Percentiles rank a stretch among this genome's conserved stretches.
Evolutionary conservation across 225 moss, liverwort and hornwort species (phyloP).

Genomic region (Polytrichum commune): DNA sequence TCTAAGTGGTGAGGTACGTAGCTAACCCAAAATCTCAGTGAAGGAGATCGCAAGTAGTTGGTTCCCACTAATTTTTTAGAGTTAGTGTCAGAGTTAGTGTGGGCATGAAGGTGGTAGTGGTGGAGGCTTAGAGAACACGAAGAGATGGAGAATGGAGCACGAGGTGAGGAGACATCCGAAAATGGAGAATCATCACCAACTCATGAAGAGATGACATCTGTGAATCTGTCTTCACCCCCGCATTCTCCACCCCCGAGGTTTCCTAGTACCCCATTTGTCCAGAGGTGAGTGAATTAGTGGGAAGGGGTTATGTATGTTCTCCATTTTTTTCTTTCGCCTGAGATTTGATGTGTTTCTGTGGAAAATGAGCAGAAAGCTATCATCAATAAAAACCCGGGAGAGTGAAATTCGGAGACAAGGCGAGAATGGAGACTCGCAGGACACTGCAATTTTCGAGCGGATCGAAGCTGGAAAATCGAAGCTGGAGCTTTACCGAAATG

Average conservation of each 20-base stretch:
- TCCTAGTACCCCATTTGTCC: constrained; percentile 12
- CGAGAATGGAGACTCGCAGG: constrained; percentile 48
- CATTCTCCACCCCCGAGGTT: constrained; percentile 23
- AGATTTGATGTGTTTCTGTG: constrained; percentile 5
- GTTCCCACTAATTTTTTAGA: too few relatives aligned
- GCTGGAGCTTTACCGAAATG: constrained; percentile 77
- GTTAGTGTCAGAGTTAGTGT: too few relatives aligned
- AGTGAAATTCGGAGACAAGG: constrained; percentile 28
- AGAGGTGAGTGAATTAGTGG: constrained; percentile 26
- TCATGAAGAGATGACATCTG: constrained; percentile 64
- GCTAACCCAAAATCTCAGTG: too few relatives aligned
- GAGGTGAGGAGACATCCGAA: constrained; percentile 29
- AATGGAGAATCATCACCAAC: constrained; percentile 34
- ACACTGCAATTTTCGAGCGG: constrained; percentile 53
- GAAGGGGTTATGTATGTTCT: background rate
- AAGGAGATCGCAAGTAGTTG: too few relatives aligned
- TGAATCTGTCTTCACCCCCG: constrained; percentile 77
- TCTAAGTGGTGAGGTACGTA: too few relatives aligned
- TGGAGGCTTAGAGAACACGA: constrained; percentile 1
- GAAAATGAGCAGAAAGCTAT: constrained; percentile 29
- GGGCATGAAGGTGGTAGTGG: constrained; percentile 2
- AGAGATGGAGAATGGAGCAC: constrained; percentile 79
- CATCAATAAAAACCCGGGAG: constrained; percentile 53
- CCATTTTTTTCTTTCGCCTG: background rate
- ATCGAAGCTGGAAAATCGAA: constrained; percentile 59